A percentile compares a stretch with the other conserved stretches of the same genome.
Evolutionary conservation across 1,284 basidiomycete genomes (phyloP).

Genomic region (Austropuccinia psidii): DNA sequence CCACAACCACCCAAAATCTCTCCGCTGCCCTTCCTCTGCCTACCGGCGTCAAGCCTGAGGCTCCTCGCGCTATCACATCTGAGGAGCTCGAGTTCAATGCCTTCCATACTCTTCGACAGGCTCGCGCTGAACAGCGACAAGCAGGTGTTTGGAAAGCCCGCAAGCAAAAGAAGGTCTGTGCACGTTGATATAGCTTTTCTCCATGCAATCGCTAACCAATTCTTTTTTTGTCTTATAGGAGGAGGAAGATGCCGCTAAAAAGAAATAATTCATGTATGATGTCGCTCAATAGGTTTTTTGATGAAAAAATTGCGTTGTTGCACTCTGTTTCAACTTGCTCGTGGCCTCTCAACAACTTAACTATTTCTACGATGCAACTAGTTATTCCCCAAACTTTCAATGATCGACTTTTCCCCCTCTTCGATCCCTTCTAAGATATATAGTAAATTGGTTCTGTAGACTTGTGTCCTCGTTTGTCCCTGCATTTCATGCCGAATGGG

Average conservation of each 20-base stretch:
- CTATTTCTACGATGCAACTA: too few species aligned
- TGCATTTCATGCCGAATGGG: too few species aligned
- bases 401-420: too few species aligned
- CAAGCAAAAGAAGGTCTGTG: conserved; percentile 60
- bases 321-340: too few species aligned
- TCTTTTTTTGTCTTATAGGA: background rate
- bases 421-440: too few species aligned
- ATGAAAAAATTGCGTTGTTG: too few species aligned
- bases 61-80: conserved; percentile 83
- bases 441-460: too few species aligned
- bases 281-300: too few species aligned
- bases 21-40: conserved; percentile 52
- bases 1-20: conserved; percentile 63
- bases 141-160: conserved; percentile 75
- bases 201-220: background rate
- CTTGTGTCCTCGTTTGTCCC: too few species aligned
- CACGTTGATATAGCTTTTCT: background rate
- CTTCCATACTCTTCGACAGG: conserved; percentile 77
- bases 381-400: too few species aligned
- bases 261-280: conserved; percentile 29
- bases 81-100: conserved; percentile 78
- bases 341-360: too few species aligned
- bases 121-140: conserved; percentile 74
- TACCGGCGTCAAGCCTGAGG: conserved; percentile 60
- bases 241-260: conserved; percentile 31